phyloP scores from a whole-genome alignment of 2,329 filamentous ascomycete genomes.

The Fusarium nanum region DNA sequence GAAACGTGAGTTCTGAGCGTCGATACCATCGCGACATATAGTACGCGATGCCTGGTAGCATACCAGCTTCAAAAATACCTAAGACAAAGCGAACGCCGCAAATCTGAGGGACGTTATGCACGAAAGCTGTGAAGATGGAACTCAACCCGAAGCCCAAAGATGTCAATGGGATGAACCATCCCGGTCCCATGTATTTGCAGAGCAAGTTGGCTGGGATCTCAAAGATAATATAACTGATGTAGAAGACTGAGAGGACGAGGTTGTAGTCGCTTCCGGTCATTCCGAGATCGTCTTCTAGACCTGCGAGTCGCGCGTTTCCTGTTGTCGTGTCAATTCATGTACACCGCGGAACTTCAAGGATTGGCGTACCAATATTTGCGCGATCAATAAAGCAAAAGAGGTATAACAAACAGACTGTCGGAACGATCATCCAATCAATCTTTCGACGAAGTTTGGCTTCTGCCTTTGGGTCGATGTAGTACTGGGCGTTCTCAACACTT shows the following conservation, averaged over 20 bases:
- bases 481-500: conserved; percentile 13
- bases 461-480: conserved; percentile 21
- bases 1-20: conserved; percentile 70
- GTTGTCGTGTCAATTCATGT: background rate
- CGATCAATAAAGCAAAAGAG: conserved; percentile 75
- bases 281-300: conserved; percentile 33
- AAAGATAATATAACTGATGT: conserved; percentile 73
- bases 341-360: accelerated
- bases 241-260: conserved; percentile 69
- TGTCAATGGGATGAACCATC: conserved; percentile 70
- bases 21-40: conserved; percentile 74
- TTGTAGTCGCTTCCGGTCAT: conserved; percentile 70
- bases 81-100: conserved; percentile 70
- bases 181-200: conserved; percentile 73
- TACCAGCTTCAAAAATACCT: conserved; percentile 72
- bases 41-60: conserved; percentile 74
- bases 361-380: conserved; percentile 43
- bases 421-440: conserved; percentile 30
- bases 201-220: conserved; percentile 71
- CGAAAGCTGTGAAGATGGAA: conserved; percentile 71
- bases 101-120: conserved; percentile 59
- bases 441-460: conserved; percentile 22
- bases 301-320: conserved; percentile 38
- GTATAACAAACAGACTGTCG: conserved; percentile 57
- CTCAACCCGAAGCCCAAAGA: conserved; percentile 68